Evolutionary conservation across 148 eudicot species (phyloP).

Genomic region (Talinum fruticosum): DNA sequence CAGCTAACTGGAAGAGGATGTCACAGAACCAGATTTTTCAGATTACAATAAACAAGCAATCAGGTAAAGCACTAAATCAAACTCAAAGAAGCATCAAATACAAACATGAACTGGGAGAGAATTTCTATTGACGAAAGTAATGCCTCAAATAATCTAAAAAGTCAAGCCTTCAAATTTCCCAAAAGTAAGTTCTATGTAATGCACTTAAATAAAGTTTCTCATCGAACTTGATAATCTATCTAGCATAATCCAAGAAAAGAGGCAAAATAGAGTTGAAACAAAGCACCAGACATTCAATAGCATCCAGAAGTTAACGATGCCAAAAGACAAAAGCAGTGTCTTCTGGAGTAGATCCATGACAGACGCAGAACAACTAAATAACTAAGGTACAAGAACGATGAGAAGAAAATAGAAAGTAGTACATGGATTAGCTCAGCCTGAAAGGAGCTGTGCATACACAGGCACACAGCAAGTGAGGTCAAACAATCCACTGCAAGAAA

Average conservation of each 20-base stretch:
- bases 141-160: neutral
- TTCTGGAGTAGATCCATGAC: neutral
- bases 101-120: neutral
- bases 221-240: neutral
- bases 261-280: neutral
- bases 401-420: neutral
- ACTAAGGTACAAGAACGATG: neutral
- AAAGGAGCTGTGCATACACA: too few relatives aligned
- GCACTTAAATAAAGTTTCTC: neutral
- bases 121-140: neutral
- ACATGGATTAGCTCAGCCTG: neutral
- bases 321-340: neutral
- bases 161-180: neutral
- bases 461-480: too few relatives aligned
- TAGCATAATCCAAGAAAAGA: neutral
- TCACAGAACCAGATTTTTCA: neutral
- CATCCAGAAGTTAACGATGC: neutral
- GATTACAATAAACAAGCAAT: neutral
- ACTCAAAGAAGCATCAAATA: neutral
- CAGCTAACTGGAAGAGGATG: neutral
- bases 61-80: neutral
- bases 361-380: neutral
- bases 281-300: too few relatives aligned
- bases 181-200: neutral
- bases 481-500: too few relatives aligned